Evolutionary conservation across 208 protist genomes (phyloP).

Genomic region (Wallacemonas rigidus): DNA sequence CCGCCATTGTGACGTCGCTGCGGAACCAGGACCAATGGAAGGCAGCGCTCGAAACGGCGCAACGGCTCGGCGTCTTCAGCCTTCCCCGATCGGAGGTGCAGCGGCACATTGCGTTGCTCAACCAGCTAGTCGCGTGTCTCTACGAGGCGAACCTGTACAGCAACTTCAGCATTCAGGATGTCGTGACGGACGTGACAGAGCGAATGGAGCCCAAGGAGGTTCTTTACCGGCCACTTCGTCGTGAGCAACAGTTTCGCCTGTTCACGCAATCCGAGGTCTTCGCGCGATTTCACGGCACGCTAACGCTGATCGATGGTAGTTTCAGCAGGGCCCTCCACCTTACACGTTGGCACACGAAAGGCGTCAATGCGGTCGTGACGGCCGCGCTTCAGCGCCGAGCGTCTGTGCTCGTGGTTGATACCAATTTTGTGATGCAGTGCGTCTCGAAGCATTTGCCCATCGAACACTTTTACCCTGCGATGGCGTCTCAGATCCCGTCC

Average conservation of each 20-base stretch:
- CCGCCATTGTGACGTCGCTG: slow-evolving; percentile 49
- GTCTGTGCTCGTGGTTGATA: slow-evolving; percentile 72
- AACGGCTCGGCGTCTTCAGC: slow-evolving; percentile 56
- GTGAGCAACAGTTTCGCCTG: slow-evolving; percentile 55
- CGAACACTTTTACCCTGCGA: slow-evolving; percentile 68
- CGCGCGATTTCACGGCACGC: slow-evolving; percentile 36
- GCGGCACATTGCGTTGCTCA: slow-evolving; percentile 34
- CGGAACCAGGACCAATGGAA: slow-evolving; percentile 54
- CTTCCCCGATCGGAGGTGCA: slow-evolving; percentile 37
- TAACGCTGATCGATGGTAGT: slow-evolving; percentile 47
- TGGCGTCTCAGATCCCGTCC: slow-evolving; percentile 56
- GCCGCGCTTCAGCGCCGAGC: slow-evolving; percentile 34
- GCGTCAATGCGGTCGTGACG: slow-evolving; percentile 41
- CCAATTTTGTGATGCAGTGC: slow-evolving; percentile 85
- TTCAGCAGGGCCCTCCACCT: slow-evolving; percentile 50
- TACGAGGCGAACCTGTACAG: slow-evolving; percentile 70
- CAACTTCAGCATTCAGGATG: slow-evolving; percentile 45
- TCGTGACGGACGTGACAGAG: slow-evolving; percentile 53
- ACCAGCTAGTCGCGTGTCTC: slow-evolving; percentile 57
- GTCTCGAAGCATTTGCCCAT: slow-evolving; percentile 67
- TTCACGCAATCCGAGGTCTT: slow-evolving; percentile 51
- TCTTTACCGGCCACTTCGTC: slow-evolving; percentile 1
- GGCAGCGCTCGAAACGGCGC: slow-evolving; percentile 48
- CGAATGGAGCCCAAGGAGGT: slow-evolving; percentile 52
- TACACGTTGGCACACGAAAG: slow-evolving; percentile 50